Percentiles rank a stretch among this genome's conserved stretches.
Evolutionary conservation across 108 stramenopile species (phyloP).

Genomic region (Cylindrotheca closterium): DNA sequence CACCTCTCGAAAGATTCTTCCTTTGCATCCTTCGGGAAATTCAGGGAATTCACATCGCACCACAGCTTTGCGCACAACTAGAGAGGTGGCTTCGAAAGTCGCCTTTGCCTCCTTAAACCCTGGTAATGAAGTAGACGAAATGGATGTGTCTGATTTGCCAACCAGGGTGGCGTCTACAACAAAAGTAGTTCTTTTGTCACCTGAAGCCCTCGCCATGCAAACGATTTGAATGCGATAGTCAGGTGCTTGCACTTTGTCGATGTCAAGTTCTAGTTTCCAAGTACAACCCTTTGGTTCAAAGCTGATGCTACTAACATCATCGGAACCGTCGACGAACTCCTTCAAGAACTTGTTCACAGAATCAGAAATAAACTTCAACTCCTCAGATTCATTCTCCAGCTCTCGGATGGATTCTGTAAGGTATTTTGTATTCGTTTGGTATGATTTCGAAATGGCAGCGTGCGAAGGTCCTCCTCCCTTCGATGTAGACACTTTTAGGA

Average conservation of each 20-base stretch:
- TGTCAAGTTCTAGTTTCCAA: slow-evolving; percentile 47
- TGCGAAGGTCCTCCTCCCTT: slow-evolving; percentile 16
- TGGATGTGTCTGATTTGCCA: slow-evolving; percentile 17
- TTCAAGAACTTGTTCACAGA: slow-evolving; percentile 34
- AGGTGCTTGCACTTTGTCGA: slow-evolving; percentile 27
- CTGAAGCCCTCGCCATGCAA: slow-evolving; percentile 23
- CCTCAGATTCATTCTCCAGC: slow-evolving; percentile 28
- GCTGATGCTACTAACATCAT: slow-evolving; percentile 33
- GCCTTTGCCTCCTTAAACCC: slow-evolving; percentile 49
- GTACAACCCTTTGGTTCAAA: slow-evolving; percentile 47
- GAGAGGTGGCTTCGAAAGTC: slow-evolving; percentile 43
- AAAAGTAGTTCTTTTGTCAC: slow-evolving; percentile 31
- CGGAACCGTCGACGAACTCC: slow-evolving; percentile 26
- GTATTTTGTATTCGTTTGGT: slow-evolving; percentile 42
- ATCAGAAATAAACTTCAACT: slow-evolving; percentile 39
- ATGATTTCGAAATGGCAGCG: slow-evolving; percentile 35
- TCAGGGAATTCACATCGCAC: slow-evolving; percentile 78
- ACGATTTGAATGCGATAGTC: slow-evolving; percentile 36
- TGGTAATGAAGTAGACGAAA: slow-evolving; percentile 31
- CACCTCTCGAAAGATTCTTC: slow-evolving; percentile 74
- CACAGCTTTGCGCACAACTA: slow-evolving; percentile 65
- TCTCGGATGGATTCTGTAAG: slow-evolving; percentile 31
- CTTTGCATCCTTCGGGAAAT: slow-evolving; percentile 86
- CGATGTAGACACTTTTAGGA: slow-evolving; percentile 7
- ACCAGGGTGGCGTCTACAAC: slow-evolving; percentile 41